These are phyloP conservation scores for Astrothelium subdiscretum DNA, from an alignment of 495 filamentous ascomycete genomes.

Conservation along the genomic window DNA sequence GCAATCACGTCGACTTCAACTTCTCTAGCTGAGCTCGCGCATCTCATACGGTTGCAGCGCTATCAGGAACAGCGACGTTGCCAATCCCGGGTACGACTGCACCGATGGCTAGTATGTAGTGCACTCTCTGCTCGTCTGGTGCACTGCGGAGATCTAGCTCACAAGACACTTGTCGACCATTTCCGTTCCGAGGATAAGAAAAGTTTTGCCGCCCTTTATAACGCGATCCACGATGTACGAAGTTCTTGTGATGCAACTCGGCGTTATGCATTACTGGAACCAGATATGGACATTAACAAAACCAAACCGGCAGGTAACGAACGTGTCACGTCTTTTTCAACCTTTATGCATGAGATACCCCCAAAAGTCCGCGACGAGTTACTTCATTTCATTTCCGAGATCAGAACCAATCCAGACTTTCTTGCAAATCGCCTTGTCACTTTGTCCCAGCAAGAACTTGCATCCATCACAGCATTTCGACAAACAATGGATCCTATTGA, in stretches of 20 bases:
- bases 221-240: conserved; percentile 78
- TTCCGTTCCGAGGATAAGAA: conserved; percentile 85
- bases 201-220: conserved; percentile 74
- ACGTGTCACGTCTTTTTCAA: conserved; percentile 34
- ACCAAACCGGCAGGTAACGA: conserved; percentile 24
- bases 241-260: conserved; percentile 68
- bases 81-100: conserved; percentile 54
- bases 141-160: conserved; percentile 63
- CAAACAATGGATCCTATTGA: conserved; percentile 67
- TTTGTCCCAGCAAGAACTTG: conserved; percentile 61
- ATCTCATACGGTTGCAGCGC: conserved; percentile 55
- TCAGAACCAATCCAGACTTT: conserved; percentile 78
- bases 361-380: conserved; percentile 61
- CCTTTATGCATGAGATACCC: conserved; percentile 74
- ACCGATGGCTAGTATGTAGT: conserved; percentile 46
- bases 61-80: conserved; percentile 63
- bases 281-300: conserved; percentile 48
- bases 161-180: conserved; percentile 74
- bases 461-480: conserved; percentile 60
- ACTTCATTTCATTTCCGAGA: conserved; percentile 64
- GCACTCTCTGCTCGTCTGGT: conserved; percentile 70
- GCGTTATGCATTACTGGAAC: conserved; percentile 56
- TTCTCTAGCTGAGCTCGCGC: conserved; percentile 58
- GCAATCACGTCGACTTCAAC: conserved; percentile 39
- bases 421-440: conserved; percentile 66